Base-by-base conservation (phyloP, 768 basidiomycete species). In the Megacollybia marginata region DNA sequence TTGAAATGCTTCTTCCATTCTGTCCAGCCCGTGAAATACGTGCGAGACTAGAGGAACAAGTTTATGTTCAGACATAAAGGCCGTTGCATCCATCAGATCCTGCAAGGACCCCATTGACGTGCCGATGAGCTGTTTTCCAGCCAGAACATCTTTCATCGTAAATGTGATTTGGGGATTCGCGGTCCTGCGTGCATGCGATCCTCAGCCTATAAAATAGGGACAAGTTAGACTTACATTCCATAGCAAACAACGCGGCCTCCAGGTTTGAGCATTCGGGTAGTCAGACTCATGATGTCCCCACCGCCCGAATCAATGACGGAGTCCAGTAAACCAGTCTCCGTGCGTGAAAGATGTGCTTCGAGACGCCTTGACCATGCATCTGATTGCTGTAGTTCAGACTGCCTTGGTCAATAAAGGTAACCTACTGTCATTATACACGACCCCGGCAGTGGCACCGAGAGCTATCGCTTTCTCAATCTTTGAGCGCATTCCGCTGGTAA, bases 71-170 rank as follows among this genome's bases (percentile, higher is more conserved):
- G 70, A 65, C 19, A 92, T 63, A 65, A 93, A 92, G 12, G 67
- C 62, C 1, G 88, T 88, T 18, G 88, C 88, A 32, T 81, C 79
- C 47, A 74, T 62, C 51, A 92, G 72, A 65, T 92, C 89, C 48
- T 78, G 72, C 55, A 74, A 78, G 8, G 88, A 90, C 15, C 88
- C 90, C 88, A 92, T 89, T 23, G 83, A 89, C 1, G 87, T 87
- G 88, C 89, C 90, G 32, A 88, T 70, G 36, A 93, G 67, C 53
- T 82, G 79, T 38, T 85, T 80, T 56, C 88, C 84, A 57, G 77
- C 82, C 54, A 92, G 59, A 19, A 92, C 84, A 55, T 88, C 79
- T 15, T 79, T 76, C 85, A 93, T 92, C 9, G 83, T 85, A 59
- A 92, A 74, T 23, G 69, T 73, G 35, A 88, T 73, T 46, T 72